These are phyloP conservation scores for Cylindrodendrum hubeiense DNA, from an alignment of 2,329 filamentous ascomycete genomes.

Conservation along the genomic window DNA sequence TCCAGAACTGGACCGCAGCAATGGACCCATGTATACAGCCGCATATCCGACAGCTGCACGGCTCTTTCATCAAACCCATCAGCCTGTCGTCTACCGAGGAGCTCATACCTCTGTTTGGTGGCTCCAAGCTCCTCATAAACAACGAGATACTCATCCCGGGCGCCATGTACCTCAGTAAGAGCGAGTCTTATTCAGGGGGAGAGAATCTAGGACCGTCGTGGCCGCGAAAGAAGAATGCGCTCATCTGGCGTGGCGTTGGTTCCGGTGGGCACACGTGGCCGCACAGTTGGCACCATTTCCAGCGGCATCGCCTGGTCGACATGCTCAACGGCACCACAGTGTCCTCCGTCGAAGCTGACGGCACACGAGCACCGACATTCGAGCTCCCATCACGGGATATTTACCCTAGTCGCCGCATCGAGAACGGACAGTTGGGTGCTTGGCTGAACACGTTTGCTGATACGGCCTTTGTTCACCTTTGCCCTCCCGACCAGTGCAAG, in stretches of 20 bases:
- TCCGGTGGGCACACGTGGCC: conserved; percentile 66
- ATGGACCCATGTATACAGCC: conserved; percentile 72
- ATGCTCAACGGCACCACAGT: conserved; percentile 76
- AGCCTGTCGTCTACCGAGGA: conserved; percentile 64
- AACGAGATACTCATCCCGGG: conserved; percentile 75
- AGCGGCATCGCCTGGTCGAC: conserved; percentile 76
- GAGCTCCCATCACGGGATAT: conserved; percentile 56
- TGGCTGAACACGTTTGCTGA: conserved; percentile 57
- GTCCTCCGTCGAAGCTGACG: conserved; percentile 56
- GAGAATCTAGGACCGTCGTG: conserved; percentile 64
- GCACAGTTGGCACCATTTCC: conserved; percentile 76
- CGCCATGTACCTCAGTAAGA: conserved; percentile 72
- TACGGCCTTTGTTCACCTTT: conserved; percentile 59
- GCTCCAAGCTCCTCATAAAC: conserved; percentile 72
- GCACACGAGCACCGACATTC: conserved; percentile 59
- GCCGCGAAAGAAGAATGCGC: conserved; percentile 65
- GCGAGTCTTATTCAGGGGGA: conserved; percentile 70
- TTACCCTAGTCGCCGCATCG: conserved; percentile 57
- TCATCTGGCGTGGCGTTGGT: conserved; percentile 75
- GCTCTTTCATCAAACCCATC: conserved; percentile 67
- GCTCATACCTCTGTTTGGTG: conserved; percentile 71
- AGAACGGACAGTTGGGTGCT: conserved; percentile 50
- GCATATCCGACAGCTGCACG: conserved; percentile 63
- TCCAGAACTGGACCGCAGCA: conserved; percentile 69
- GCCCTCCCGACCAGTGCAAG: conserved; percentile 52